A percentile compares a stretch with the other conserved stretches of the same genome.
Conservation (phyloP, 495 filamentous ascomycete species). For the Daldinia grandis region DNA sequence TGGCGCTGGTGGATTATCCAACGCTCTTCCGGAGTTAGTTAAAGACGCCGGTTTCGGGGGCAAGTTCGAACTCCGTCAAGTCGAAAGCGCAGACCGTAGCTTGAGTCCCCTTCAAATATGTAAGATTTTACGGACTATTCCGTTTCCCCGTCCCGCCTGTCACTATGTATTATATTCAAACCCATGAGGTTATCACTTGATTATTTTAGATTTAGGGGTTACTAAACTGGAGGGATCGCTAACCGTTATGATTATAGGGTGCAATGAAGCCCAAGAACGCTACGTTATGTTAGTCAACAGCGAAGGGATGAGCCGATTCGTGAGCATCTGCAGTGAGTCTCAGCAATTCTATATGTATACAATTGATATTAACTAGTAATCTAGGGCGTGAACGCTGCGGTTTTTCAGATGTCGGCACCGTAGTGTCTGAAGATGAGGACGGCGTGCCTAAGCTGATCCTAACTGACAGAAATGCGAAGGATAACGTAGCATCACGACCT, state of each 20-base stretch:
- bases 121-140: slow-evolving; percentile 17
- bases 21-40: slow-evolving; percentile 90
- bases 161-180: not conserved
- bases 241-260: slow-evolving; percentile 48
- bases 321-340: slow-evolving; percentile 72
- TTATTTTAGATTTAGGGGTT: not conserved
- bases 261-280: slow-evolving; percentile 94
- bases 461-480: slow-evolving; percentile 80
- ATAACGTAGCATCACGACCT: slow-evolving; percentile 68
- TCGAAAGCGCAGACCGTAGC: slow-evolving; percentile 86
- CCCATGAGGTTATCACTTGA: not conserved
- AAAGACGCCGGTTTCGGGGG: slow-evolving; percentile 90
- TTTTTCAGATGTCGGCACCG: slow-evolving; percentile 89
- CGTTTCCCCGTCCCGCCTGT: not conserved
- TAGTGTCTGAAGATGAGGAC: slow-evolving; percentile 67
- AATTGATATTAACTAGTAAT: slow-evolving; percentile 38
- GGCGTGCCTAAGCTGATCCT: slow-evolving; percentile 77
- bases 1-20: slow-evolving; percentile 92
- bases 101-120: slow-evolving; percentile 84
- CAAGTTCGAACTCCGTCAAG: slow-evolving; percentile 87
- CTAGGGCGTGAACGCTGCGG: slow-evolving; percentile 82
- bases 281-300: slow-evolving; percentile 87
- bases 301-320: slow-evolving; percentile 82
- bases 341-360: not conserved
- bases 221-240: not conserved